Conservation (phyloP, 1,284 basidiomycete genomes). For the Rhodotorula glutinis region DNA sequence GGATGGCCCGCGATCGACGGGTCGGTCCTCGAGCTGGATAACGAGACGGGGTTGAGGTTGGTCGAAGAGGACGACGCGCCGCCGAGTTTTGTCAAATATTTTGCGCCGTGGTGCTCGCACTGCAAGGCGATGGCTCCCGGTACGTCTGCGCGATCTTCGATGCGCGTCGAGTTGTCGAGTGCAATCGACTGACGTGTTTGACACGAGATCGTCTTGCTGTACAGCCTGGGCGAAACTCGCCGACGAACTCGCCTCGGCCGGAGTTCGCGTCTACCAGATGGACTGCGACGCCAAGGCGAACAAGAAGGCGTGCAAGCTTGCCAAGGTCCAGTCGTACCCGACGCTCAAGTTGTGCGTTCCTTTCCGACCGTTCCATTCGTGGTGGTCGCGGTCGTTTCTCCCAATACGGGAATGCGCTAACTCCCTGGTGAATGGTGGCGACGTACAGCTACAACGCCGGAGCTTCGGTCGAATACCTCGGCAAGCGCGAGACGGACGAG, state of each 20-base stretch:
- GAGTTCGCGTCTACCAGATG: conserved; percentile 73
- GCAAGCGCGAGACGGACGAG: conserved; percentile 64
- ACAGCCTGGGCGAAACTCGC: conserved; percentile 69
- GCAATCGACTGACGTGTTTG: background rate
- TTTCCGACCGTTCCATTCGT: too few species aligned
- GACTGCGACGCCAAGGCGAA: conserved; percentile 69
- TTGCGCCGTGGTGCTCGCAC: conserved; percentile 89
- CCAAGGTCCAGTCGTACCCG: conserved; percentile 73
- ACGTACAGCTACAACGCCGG: conserved; percentile 51
- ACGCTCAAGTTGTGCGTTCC: conserved; percentile 65
- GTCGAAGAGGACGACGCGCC: conserved; percentile 48
- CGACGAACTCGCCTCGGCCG: conserved; percentile 58
- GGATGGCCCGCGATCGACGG: conserved; percentile 31
- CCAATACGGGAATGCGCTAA: background rate
- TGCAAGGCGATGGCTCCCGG: conserved; percentile 53
- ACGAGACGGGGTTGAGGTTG: conserved; percentile 5
- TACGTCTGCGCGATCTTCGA: conserved; percentile 38
- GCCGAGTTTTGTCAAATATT: conserved; percentile 82
- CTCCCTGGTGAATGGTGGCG: background rate
- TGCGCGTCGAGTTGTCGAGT: background rate
- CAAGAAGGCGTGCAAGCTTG: conserved; percentile 60
- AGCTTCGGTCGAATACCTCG: conserved; percentile 64
- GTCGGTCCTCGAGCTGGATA: conserved; percentile 23
- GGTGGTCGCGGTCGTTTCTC: background rate
- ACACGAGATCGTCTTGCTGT: too few species aligned